A percentile compares a stretch with the other conserved stretches of the same genome.
Conservation (phyloP, 345 rosid species). For the Ailanthus altissimus region DNA sequence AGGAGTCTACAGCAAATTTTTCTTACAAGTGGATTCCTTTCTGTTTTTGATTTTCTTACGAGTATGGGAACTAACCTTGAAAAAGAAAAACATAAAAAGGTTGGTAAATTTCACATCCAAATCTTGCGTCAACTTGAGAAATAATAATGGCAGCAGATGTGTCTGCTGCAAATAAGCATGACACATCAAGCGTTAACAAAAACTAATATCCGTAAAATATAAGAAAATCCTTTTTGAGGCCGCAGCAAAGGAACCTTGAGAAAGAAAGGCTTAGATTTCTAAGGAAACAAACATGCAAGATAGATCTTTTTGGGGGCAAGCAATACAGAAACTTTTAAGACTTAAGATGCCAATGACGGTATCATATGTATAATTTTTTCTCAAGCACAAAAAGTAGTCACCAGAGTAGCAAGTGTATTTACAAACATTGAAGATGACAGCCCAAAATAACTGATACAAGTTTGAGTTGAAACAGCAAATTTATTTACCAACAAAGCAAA, state of each 20-base stretch:
- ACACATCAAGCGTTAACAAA: not conserved
- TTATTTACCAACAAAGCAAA: conserved; percentile 51
- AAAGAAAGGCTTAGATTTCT: not conserved
- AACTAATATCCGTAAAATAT: not conserved
- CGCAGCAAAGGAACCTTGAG: not conserved
- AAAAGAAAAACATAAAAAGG: not conserved
- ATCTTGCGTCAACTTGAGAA: not conserved
- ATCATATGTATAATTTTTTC: conserved; percentile 10
- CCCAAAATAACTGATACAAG: not conserved
- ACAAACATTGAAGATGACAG: conserved; percentile 11
- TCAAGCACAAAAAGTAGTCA: conserved; percentile 13
- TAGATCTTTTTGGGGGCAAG: no score
- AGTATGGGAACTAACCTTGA: not conserved
- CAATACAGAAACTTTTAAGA: no score
- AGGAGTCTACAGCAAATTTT: not conserved
- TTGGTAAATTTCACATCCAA: not conserved
- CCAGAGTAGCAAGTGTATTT: conserved; percentile 11
- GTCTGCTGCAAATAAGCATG: not conserved
- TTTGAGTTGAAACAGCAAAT: conserved; percentile 6
- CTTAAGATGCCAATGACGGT: no score
- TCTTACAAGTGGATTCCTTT: not conserved
- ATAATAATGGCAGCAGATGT: not conserved
- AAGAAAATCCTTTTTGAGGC: not conserved
- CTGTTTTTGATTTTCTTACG: not conserved
- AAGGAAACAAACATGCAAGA: not conserved